Base-by-base conservation (phyloP, 2,329 filamentous ascomycete genomes). In the Penicillium sp. region DNA sequence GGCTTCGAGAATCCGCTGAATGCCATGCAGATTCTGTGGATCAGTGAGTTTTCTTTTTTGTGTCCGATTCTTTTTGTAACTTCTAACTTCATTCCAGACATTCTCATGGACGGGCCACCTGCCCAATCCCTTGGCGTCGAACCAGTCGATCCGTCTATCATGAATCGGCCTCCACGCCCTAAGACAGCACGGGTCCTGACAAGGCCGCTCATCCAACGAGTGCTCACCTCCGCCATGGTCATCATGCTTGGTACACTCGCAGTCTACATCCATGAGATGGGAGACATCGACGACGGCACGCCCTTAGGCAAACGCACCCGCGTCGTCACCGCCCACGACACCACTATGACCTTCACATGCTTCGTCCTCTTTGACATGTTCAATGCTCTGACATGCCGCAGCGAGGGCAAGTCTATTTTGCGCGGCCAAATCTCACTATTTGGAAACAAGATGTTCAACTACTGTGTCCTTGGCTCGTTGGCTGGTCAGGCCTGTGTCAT, bases 351-450 rank as follows among this genome's bases (percentile, higher is more conserved):
- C 0, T 98, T 98, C 66, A 98, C 93, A 5, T 95, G 90, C 71
- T 98, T 98, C 65, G 93, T 98, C 37, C 80, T 98, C 44, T 98
- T 97, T 69, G 93, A 98, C 75, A 98, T 98, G 93, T 96, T 97
- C 77, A 97, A 98, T 69, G 93, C 93, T 1, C 77, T 98, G 18
- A 85, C 88, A 13, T 98, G 93, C 70, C 87, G 93, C 39, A 94
- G 87, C 6, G 90, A 95, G 65, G 83, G 80, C 52, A 97, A 97
- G 68, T 94, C 87, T 9, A 77, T 98, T 4, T 78, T 98, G 3
- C 79, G 85, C 22, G 91, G 93, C 32, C 90, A 98, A 65, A 77
- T 95, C 41, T 82, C 86, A 7, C 68, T 95, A 10, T 86, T 93
- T 47, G 82, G 84, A 7, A 98, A 98, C 66, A 85, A 83, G 50